A percentile compares a stretch with the other conserved stretches of the same genome.
Conservation (phyloP, 148 eudicot genomes). For the Rhododendron molle region DNA sequence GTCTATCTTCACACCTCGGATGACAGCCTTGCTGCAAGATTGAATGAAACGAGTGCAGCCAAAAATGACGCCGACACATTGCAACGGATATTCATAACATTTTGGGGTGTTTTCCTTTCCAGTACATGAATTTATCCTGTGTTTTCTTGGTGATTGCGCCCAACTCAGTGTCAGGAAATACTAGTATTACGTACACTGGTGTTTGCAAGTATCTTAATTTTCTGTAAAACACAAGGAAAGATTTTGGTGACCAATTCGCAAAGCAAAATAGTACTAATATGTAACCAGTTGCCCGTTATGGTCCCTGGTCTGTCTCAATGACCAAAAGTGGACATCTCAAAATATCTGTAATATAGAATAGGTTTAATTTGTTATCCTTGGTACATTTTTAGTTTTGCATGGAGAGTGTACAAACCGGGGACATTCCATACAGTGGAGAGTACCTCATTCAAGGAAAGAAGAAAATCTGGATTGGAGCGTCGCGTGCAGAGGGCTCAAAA, state of each 20-base stretch:
- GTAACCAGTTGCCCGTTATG: neutral
- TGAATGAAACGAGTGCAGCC: conserved; percentile 54
- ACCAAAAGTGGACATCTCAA: neutral
- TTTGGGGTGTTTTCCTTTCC: conserved; percentile 58
- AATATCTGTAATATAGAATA: neutral
- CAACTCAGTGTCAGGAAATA: neutral
- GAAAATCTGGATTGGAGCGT: conserved; percentile 85
- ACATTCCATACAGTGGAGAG: conserved; percentile 59
- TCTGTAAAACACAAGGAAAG: neutral
- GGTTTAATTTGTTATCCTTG: neutral
- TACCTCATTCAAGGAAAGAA: conserved; percentile 44
- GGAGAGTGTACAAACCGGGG: conserved; percentile 26
- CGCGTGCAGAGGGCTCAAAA: conserved; percentile 85
- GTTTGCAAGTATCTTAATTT: neutral
- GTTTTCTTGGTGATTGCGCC: neutral
- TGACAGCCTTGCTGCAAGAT: conserved; percentile 41
- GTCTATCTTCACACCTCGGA: conserved; percentile 74
- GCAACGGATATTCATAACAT: conserved; percentile 80
- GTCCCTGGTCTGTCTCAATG: neutral
- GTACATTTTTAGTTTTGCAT: neutral
- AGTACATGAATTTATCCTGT: neutral
- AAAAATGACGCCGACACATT: conserved; percentile 73
- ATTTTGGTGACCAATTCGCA: neutral
- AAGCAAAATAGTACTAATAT: neutral
- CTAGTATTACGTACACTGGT: neutral